phyloP scores from a whole-genome alignment of 768 basidiomycete genomes.

The Pisolithus albus region DNA sequence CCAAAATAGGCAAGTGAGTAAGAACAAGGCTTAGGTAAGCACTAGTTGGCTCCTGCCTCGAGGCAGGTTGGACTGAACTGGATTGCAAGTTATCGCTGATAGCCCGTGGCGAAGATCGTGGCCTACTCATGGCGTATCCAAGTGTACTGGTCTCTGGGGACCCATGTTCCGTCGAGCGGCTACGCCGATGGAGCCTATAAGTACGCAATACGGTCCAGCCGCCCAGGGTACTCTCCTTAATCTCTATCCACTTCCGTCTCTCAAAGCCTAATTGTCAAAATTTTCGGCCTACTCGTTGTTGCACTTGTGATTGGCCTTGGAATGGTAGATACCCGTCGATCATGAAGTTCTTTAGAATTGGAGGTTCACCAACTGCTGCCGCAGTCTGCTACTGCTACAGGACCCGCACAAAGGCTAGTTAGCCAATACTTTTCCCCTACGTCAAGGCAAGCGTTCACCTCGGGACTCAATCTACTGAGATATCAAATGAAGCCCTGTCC shows the following conservation, averaged over 20 bases:
- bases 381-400: slow-evolving; percentile 11
- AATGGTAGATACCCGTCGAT: slow-evolving; percentile 29
- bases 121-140: slow-evolving; percentile 16
- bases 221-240: slow-evolving; percentile 8
- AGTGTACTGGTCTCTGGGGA: background rate
- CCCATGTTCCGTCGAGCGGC: too few relatives aligned
- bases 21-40: slow-evolving; percentile 11
- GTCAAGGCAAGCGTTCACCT: slow-evolving; percentile 11
- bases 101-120: background rate
- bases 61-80: slow-evolving; percentile 8
- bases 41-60: slow-evolving; percentile 3
- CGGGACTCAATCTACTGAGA: background rate
- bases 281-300: slow-evolving; percentile 19
- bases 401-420: slow-evolving; percentile 15
- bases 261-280: slow-evolving; percentile 15
- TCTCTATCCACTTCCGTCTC: slow-evolving; percentile 10
- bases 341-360: slow-evolving; percentile 27
- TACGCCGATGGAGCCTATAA: slow-evolving; percentile 17
- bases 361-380: slow-evolving; percentile 20
- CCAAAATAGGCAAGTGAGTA: slow-evolving; percentile 23
- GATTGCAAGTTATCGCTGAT: slow-evolving; percentile 1
- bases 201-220: slow-evolving; percentile 8
- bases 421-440: slow-evolving; percentile 17
- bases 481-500: background rate
- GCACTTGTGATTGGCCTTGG: slow-evolving; percentile 18